These are phyloP conservation scores for Fusarium tuaranense DNA, from an alignment of 2,329 filamentous ascomycete species.

Conservation along the genomic window DNA sequence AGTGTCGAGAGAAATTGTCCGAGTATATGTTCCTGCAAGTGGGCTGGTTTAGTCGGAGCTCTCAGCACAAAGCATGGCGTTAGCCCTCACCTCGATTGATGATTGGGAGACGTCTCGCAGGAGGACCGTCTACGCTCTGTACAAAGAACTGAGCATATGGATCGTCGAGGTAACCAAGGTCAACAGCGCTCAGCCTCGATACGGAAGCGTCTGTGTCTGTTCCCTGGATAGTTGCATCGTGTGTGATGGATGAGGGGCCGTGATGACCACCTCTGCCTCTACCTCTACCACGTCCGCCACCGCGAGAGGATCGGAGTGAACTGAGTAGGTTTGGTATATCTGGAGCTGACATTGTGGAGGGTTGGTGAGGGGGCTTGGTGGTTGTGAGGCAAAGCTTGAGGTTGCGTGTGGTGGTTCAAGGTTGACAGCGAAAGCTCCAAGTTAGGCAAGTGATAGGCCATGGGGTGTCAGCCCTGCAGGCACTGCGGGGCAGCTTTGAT, in stretches of 20 bases:
- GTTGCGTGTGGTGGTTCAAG: neutral
- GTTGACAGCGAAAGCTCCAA: neutral
- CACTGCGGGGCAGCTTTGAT: neutral
- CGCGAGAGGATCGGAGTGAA: conserved; percentile 61
- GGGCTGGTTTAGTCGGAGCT: conserved; percentile 27
- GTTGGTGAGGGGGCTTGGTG: neutral
- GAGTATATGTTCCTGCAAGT: conserved; percentile 84
- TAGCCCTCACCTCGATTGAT: conserved; percentile 83
- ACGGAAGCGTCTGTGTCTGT: conserved; percentile 94
- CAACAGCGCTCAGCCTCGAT: conserved; percentile 89
- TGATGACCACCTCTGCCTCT: conserved; percentile 51
- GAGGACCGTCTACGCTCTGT: conserved; percentile 56
- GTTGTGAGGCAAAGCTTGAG: neutral
- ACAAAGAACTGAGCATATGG: conserved; percentile 81
- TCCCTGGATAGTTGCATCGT: conserved; percentile 83
- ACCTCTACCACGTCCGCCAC: conserved; percentile 34
- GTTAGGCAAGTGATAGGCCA: conserved; percentile 4
- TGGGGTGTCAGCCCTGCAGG: conserved; percentile 15
- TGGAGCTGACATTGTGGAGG: conserved; percentile 70
- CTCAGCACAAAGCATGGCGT: conserved; percentile 1
- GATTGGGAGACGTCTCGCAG: conserved; percentile 80
- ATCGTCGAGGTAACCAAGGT: conserved; percentile 86
- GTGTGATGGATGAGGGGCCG: conserved; percentile 52
- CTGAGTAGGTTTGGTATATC: conserved; percentile 82
- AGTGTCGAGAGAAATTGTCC: conserved; percentile 84